Base-by-base conservation (phyloP, 2,329 filamentous ascomycete species). In the Fusarium oligoseptatum region DNA sequence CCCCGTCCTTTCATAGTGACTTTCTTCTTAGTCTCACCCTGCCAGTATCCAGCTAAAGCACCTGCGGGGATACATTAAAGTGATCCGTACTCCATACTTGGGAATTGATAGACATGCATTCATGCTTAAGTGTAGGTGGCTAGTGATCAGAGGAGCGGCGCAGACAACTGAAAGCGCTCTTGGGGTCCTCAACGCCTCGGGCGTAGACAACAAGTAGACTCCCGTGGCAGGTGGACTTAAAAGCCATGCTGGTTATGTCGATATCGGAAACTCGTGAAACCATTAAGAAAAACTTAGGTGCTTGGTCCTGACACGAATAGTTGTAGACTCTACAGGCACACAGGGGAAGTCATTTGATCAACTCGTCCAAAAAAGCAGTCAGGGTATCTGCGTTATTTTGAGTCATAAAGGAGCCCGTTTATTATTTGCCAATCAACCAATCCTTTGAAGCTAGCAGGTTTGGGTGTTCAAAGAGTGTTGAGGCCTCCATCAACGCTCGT, bases 201-300 rank as follows among this genome's bases (percentile, higher is more conserved):
- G 97, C 92, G 67, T 95, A 92, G 1, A 92, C 91, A 67, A 97
- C 91, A 11, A 97, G 87, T 9, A 17, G 12, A 3, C 22, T 48
- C 22, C 24, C 12, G 43, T 4, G 20, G 14, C 3, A 8, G 24
- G 43, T 5, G 22, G 20, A 17, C 43, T 14, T 24, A 48, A 48
- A 24, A 15, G 0, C 10, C 6, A 8, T 27, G 65, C 89, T 89
- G 36, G 97, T 85, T 12, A 98, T 86, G 79, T 95, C 97, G 0
- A 94, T 89, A 32, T 95, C 95, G 84, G 86, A 98, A 98, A 24
- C 80, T 80, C 2, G 80, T 98, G 5, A 94, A 95, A 50, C 96
- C 95, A 3, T 95, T 98, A 6, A 98, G 84, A 82, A 98, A 98
- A 93, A 12, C 97, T 87, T 0, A 92, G 95, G 11, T 79, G 68